Conservation (phyloP, 345 rosid genomes). For the Schrenkiella parvula region DNA sequence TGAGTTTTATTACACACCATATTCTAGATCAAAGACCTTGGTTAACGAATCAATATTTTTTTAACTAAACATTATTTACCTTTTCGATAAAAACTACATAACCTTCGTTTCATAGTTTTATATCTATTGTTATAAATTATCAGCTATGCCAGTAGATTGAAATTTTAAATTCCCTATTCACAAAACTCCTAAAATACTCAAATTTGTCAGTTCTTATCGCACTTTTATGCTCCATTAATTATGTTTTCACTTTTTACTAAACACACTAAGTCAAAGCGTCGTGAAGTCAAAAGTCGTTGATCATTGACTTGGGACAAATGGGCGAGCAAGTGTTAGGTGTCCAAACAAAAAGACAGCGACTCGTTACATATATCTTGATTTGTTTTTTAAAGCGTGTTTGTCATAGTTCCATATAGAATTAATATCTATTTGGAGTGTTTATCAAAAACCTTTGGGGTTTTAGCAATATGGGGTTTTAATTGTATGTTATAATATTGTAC, state of each 20-base stretch:
- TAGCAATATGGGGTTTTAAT: neutral
- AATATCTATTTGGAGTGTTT: neutral
- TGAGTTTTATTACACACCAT: neutral
- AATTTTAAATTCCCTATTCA: neutral
- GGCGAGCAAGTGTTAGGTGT: constrained; percentile 4
- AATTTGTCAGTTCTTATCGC: neutral
- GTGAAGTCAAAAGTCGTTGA: constrained; percentile 15
- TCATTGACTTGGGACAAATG: constrained; percentile 13
- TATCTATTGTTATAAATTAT: neutral
- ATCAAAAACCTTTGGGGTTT: neutral
- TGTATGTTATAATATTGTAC: neutral
- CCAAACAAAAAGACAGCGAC: constrained; percentile 12
- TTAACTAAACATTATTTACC: neutral
- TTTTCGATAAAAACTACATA: neutral
- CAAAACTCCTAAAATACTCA: neutral
- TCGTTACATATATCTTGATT: neutral
- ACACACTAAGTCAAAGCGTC: constrained; percentile 5
- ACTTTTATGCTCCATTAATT: neutral
- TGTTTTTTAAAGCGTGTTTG: constrained; percentile 1
- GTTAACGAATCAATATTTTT: neutral
- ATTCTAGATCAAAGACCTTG: constrained; percentile 15
- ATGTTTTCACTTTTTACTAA: neutral
- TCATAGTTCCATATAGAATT: neutral
- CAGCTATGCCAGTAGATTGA: neutral
- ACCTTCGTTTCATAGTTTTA: neutral